Evolutionary conservation across 352 stramenopile genomes (phyloP).

Genomic region (Globisporangium nagaii): DNA sequence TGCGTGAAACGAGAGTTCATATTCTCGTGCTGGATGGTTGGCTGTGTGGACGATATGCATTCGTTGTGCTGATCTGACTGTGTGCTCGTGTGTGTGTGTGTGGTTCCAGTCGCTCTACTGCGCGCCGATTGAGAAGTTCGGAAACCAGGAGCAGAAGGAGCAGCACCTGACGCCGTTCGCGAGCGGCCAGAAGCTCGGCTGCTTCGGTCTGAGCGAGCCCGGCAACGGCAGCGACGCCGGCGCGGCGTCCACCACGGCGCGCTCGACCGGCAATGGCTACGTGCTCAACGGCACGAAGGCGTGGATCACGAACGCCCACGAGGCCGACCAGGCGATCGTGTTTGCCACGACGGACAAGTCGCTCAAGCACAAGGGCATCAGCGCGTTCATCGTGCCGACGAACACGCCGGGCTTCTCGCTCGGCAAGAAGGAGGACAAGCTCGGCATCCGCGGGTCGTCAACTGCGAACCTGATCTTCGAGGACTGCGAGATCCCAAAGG

Average conservation of each 20-base stretch:
- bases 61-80: background rate
- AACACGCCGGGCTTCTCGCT: constrained; percentile 91
- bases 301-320: constrained; percentile 96
- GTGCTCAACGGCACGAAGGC: constrained; percentile 97
- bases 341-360: constrained; percentile 98
- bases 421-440: constrained; percentile 97
- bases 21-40: too few species aligned
- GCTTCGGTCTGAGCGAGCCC: constrained; percentile 93
- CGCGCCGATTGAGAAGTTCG: constrained; percentile 93
- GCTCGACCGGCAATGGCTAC: constrained; percentile 81
- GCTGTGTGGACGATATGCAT: background rate
- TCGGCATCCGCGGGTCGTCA: constrained; percentile 96
- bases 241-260: constrained; percentile 91
- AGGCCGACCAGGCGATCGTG: constrained; percentile 91
- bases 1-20: too few species aligned
- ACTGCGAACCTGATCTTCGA: constrained; percentile 97
- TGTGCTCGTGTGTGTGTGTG: background rate
- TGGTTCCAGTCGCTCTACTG: constrained; percentile 91
- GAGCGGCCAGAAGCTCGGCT: constrained; percentile 89
- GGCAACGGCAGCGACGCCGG: constrained; percentile 94
- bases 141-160: constrained; percentile 89
- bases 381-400: constrained; percentile 93
- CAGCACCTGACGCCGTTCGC: constrained; percentile 88
- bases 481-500: constrained; percentile 88
- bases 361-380: constrained; percentile 95